Conservation (phyloP, 768 basidiomycete genomes). For the Boletus rubescentipes region DNA sequence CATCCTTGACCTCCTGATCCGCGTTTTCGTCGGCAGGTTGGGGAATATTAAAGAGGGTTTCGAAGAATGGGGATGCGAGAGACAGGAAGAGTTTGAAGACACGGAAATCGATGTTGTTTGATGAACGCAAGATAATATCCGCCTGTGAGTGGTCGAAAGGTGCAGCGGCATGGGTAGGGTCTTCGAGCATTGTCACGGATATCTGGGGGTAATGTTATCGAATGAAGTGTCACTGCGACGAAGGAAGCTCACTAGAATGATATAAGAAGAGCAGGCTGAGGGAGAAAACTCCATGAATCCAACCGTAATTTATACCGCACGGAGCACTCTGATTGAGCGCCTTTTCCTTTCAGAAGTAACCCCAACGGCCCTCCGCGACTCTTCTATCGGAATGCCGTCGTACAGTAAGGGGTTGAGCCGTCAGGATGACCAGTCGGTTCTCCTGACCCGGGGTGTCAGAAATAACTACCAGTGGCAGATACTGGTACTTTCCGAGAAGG, state of each 20-base stretch:
- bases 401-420: not conserved
- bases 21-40: too few species aligned
- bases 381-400: not conserved
- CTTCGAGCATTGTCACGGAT: not conserved
- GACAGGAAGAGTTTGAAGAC: not conserved
- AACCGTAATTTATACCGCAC: not conserved
- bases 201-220: not conserved
- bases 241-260: not conserved
- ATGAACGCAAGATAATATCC: conserved; percentile 26
- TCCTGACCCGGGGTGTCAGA: not conserved
- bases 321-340: not conserved
- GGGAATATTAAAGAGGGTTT: conserved; percentile 1
- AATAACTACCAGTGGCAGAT: not conserved
- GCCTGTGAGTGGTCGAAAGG: conserved; percentile 24
- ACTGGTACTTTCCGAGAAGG: too few species aligned
- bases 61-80: conserved; percentile 27
- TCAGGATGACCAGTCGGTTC: not conserved
- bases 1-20: not conserved
- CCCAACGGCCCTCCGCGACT: not conserved
- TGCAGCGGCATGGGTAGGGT: conserved; percentile 6
- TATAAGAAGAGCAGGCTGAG: not conserved
- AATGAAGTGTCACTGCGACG: not conserved
- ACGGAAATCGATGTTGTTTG: too few species aligned
- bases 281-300: not conserved
- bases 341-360: not conserved